Base-by-base conservation (phyloP, 805 yeast species). In the Kuraishia molischiana region DNA sequence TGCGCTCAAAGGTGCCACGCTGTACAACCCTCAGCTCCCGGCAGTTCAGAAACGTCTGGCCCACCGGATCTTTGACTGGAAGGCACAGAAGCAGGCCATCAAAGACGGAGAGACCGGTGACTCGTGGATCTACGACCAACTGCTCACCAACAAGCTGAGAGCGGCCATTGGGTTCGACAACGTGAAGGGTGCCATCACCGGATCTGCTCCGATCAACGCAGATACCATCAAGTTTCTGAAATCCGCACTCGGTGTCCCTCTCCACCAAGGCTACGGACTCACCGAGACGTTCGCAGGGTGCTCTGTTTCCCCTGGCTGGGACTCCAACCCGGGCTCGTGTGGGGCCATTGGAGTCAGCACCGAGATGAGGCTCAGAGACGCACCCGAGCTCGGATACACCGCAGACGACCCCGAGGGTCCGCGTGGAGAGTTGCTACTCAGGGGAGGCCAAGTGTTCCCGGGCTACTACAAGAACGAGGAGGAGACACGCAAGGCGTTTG, bases 201-300 rank as follows among this genome's bases (percentile, higher is more conserved):
- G 90, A 19, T 77, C 85, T 24, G 87, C 90, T 3, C 90, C 92
- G 19, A 66, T 82, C 44, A 64, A 83, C 24, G 67, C 70, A 14
- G 77, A 71, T 31, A 77, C 86, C 1, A 63, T 79, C 31, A 59
- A 62, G 41, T 81, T 79, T 52, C 56, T 83, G 48, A 71, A 76
- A 49, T 77, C 77, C n/a, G 66, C 77, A 1, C 65, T 83, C 38
- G 74, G 72, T 43, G 54, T 72, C 40, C 74, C 72, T 62, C 69
- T 45, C 28, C 32, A 52, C 19, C 87, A 81, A 58, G 92, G 90
- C n/a, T 82, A 80, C 54, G 90, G 89, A 3, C 64, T 77, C 29
- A 76, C 85, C 4, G 90, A 82, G 58, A 64, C 79, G 3, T 74
- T 76, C 61, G 82, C 83, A n/a, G 86, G 85, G 11, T 49, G 73